Base-by-base conservation (phyloP, 2,329 filamentous ascomycete genomes). In the Diaporthe australafricana region DNA sequence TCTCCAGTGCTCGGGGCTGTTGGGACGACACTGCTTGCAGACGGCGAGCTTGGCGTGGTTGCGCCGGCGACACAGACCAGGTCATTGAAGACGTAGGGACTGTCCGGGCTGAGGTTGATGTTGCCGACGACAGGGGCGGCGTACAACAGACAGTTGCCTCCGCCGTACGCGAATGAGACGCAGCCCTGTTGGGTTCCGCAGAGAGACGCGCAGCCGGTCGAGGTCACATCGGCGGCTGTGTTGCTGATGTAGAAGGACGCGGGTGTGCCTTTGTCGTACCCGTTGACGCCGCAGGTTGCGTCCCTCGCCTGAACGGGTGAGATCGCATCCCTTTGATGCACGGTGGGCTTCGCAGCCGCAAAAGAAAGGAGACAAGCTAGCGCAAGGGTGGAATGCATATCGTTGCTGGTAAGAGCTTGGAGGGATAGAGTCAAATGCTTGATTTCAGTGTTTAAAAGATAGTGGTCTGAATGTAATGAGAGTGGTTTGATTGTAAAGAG, bases 131-230 rank as follows among this genome's bases (percentile, higher is more conserved):
- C 55, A 25, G 55, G 55, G 20, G 22, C 35, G 6, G 55, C 42
- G 16, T 57, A 57, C 14, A 57, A 25, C n/a, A 57, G 22, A 20
- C 55, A 42, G 3, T 17, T 25, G 0, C 32, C 55, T 42, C 12
- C 55, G n/a, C 55, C 55, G 11, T 25, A 57, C 14, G 55, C 55
- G 35, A 57, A 57, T n/a, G 55, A 57, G 35, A n/a, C n/a, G 38
- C 35, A 57, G 35, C 55, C 55, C 22, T 25, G 35, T 4, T n/a
- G 35, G 9, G n/a, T 57, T 42, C 35, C 42, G 55, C 55, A 57
- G 8, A 57, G 55, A 42, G 35, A 40, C 5, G 32, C 20, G 14
- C 55, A 57, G 22, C 55, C 55, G 32, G 9, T 42, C 5, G 55
- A 40, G 35, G 55, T 57, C 35, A 57, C 35, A 20, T 57, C 55